These are phyloP conservation scores for Ogataea zsoltii DNA, from an alignment of 805 yeast genomes.

Conservation along the genomic window DNA sequence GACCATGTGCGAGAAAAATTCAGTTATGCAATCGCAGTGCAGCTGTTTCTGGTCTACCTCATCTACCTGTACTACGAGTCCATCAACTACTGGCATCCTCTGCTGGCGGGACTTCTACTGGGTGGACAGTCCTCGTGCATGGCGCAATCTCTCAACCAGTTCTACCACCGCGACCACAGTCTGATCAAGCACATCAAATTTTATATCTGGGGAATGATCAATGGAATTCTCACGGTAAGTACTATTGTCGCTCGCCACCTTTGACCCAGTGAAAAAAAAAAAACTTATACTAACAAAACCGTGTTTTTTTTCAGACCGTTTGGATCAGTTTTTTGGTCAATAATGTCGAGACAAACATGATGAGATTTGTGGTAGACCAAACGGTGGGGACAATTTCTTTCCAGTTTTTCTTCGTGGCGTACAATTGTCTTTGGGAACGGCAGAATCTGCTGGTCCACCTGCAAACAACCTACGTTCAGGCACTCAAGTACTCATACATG, in stretches of 20 bases:
- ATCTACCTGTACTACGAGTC: constrained; percentile 29
- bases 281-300: constrained; percentile 5
- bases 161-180: constrained; percentile 24
- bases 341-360: constrained; percentile 36
- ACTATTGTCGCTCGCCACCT: too few relatives aligned
- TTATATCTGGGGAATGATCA: constrained; percentile 58
- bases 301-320: constrained; percentile 23
- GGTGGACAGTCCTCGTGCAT: constrained; percentile 31
- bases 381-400: constrained; percentile 53
- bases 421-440: constrained; percentile 58
- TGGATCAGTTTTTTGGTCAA: constrained; percentile 54
- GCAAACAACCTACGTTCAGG: constrained; percentile 42
- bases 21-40: constrained; percentile 26
- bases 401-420: constrained; percentile 51
- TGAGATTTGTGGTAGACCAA: constrained; percentile 54
- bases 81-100: constrained; percentile 26
- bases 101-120: constrained; percentile 27
- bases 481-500: constrained; percentile 53
- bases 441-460: constrained; percentile 35
- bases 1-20: constrained; percentile 26
- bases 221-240: constrained; percentile 49
- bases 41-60: constrained; percentile 24
- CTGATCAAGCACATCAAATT: constrained; percentile 44
- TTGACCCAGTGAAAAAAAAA: too few relatives aligned
- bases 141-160: constrained; percentile 34